These are phyloP conservation scores for Phytophthora aleatoria DNA, from an alignment of 352 stramenopile genomes.

Conservation along the genomic window DNA sequence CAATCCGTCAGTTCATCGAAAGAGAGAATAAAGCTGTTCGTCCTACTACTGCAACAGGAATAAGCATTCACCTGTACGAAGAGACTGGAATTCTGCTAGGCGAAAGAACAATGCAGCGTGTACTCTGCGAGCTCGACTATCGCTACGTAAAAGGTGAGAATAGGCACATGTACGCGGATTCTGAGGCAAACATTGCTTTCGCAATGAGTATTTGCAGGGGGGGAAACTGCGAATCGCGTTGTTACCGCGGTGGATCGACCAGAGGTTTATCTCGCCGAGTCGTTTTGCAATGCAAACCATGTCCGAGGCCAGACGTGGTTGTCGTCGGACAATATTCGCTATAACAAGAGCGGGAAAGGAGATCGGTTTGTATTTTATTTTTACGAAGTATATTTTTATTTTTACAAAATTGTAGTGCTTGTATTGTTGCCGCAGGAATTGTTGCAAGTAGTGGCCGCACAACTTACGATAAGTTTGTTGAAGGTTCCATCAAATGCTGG, in stretches of 20 bases:
- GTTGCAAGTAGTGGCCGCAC: background rate
- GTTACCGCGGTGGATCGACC: background rate
- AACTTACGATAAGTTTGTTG: slow-evolving; percentile 1
- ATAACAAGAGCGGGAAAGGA: slow-evolving; percentile 9
- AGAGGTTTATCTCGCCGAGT: background rate
- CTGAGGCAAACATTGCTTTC: background rate
- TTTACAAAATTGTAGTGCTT: slow-evolving; percentile 1
- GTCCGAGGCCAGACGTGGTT: background rate
- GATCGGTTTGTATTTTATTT: slow-evolving; percentile 5
- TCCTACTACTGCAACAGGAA: background rate
- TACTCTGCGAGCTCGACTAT: background rate
- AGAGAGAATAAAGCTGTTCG: background rate
- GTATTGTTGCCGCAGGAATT: slow-evolving; percentile 9
- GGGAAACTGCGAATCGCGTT: slow-evolving; percentile 8
- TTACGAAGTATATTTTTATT: background rate
- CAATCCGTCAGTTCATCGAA: slow-evolving; percentile 7
- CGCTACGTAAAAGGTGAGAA: background rate
- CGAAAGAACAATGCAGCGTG: background rate
- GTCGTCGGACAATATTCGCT: background rate
- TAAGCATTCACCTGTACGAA: background rate
- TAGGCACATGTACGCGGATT: background rate
- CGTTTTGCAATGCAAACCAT: background rate
- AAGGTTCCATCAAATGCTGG: slow-evolving; percentile 7
- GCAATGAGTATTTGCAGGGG: background rate
- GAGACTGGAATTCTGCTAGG: background rate